These are phyloP conservation scores for Neurospora pannonica DNA, from an alignment of 495 filamentous ascomycete genomes.

Conservation along the genomic window DNA sequence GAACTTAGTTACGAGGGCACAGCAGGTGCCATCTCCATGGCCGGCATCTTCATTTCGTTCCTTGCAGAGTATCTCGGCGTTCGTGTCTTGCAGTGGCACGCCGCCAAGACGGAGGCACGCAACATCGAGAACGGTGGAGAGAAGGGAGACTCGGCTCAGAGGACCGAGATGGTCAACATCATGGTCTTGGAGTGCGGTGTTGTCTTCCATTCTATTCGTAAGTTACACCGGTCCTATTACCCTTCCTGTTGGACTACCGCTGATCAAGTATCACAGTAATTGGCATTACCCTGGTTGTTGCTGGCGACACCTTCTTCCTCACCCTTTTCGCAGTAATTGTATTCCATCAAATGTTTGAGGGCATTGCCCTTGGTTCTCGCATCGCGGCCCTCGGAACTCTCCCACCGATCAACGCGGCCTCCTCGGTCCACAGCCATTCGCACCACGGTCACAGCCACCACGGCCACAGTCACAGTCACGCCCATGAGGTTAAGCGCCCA, in stretches of 20 bases:
- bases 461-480: slow-evolving; percentile 3
- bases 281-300: slow-evolving; percentile 49
- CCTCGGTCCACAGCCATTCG: not conserved
- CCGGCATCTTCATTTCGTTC: slow-evolving; percentile 54
- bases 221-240: slow-evolving; percentile 5
- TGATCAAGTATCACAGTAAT: slow-evolving; percentile 33
- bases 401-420: not conserved
- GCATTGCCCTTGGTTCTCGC: slow-evolving; percentile 63
- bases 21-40: slow-evolving; percentile 54
- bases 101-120: slow-evolving; percentile 11
- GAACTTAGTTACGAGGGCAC: slow-evolving; percentile 51
- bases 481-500: not conserved
- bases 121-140: not conserved
- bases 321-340: slow-evolving; percentile 50
- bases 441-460: slow-evolving; percentile 19
- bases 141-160: not conserved
- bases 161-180: slow-evolving; percentile 43
- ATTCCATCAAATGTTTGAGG: slow-evolving; percentile 71
- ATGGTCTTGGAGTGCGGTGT: slow-evolving; percentile 61
- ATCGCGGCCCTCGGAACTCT: slow-evolving; percentile 48
- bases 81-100: slow-evolving; percentile 35
- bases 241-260: not conserved
- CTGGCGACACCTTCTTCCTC: slow-evolving; percentile 45
- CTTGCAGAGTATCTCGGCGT: slow-evolving; percentile 49
- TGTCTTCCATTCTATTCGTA: slow-evolving; percentile 60